Percentiles rank a stretch among this genome's conserved stretches.
phyloP scores from a whole-genome alignment of 345 rosid species.

The Eucalyptus sp. region DNA sequence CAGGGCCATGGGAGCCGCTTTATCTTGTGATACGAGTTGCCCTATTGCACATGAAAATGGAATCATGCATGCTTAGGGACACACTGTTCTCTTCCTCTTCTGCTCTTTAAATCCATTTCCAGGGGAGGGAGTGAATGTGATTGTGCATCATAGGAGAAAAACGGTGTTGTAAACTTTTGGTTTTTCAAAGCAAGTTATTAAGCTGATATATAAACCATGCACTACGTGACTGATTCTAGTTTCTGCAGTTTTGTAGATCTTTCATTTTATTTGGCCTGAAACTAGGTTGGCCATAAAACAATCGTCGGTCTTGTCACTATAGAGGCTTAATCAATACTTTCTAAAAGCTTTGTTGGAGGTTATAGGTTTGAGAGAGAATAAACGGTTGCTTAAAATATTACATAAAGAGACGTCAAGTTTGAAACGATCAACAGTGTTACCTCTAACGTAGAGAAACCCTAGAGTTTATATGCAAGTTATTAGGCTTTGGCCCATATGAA shows the following conservation, averaged over 20 bases:
- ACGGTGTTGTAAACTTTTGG: neutral
- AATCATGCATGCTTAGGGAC: neutral
- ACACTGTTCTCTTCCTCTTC: neutral
- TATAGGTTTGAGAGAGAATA: too few relatives aligned
- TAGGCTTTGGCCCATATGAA: too few relatives aligned
- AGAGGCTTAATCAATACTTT: neutral
- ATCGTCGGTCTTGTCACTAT: neutral
- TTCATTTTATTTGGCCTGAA: neutral
- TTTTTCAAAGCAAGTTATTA: neutral
- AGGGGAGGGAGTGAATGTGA: neutral
- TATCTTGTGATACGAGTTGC: neutral
- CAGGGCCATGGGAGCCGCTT: neutral
- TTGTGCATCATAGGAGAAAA: neutral
- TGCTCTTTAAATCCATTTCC: neutral
- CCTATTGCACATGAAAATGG: neutral
- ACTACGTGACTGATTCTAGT: neutral
- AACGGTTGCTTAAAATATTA: too few relatives aligned
- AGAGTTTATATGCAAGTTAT: too few relatives aligned
- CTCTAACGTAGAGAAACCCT: accelerated
- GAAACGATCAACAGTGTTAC: too few relatives aligned
- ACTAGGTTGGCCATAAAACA: neutral
- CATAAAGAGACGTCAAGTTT: too few relatives aligned
- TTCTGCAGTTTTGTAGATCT: neutral
- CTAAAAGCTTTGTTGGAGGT: neutral
- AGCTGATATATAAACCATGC: neutral